Percentiles rank a stretch among this genome's conserved stretches.
phyloP scores from a whole-genome alignment of 192 early-diverging fungal species.

The Linnemannia zychae region DNA sequence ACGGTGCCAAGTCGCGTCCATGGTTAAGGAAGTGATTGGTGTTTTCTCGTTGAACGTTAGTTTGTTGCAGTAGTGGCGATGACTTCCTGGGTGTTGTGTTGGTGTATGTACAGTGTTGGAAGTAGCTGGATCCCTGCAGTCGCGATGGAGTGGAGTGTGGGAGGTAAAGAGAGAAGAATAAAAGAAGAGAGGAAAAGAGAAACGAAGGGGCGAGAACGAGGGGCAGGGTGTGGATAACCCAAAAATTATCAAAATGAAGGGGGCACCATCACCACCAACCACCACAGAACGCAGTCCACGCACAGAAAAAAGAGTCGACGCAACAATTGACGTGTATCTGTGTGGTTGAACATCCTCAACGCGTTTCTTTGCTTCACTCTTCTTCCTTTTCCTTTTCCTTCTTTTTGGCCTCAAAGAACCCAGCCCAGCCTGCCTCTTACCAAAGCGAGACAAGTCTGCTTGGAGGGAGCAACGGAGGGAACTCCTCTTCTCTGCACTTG shows the following conservation, averaged over 20 bases:
- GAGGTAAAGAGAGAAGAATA: neutral
- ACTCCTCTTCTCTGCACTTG: neutral
- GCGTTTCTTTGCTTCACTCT: neutral
- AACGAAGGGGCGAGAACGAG: neutral
- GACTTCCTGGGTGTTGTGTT: neutral
- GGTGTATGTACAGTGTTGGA: neutral
- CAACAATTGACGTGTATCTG: neutral
- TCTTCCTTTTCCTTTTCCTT: neutral
- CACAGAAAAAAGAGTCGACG: neutral
- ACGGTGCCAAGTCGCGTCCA: slow-evolving; percentile 51
- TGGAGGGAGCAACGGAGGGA: neutral
- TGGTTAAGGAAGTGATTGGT: slow-evolving; percentile 1
- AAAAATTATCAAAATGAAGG: too few species aligned
- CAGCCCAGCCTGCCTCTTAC: neutral
- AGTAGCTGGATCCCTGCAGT: neutral
- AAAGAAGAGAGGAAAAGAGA: neutral
- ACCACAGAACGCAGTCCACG: neutral
- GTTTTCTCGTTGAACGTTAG: neutral
- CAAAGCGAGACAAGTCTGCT: neutral
- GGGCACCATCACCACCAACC: too few species aligned
- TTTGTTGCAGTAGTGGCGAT: neutral
- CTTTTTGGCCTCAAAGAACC: neutral
- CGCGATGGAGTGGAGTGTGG: neutral
- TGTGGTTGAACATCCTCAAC: neutral
- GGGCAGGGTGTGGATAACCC: neutral